A percentile compares a stretch with the other conserved stretches of the same genome.
Conservation (phyloP, 176 grass and related monocot species). For the Otatea glauca region DNA sequence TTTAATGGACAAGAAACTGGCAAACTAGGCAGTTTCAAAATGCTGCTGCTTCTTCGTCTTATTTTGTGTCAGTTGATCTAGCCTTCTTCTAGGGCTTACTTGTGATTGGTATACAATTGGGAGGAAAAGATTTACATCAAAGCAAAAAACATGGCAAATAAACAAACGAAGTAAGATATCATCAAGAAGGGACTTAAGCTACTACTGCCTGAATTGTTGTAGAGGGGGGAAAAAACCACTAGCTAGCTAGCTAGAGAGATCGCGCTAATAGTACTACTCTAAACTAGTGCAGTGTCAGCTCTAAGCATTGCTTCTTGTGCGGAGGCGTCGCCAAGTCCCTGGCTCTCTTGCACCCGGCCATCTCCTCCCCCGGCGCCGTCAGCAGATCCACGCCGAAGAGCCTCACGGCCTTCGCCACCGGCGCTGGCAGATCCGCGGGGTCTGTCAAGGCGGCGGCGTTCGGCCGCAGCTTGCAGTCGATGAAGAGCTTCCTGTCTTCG, state of each 20-base stretch:
- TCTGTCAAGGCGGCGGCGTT: not conserved
- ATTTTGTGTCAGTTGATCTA: slow-evolving; percentile 30
- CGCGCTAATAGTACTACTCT: slow-evolving; percentile 13
- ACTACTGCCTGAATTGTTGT: slow-evolving; percentile 33
- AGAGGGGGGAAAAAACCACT: slow-evolving; percentile 5
- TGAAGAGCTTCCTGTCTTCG: slow-evolving; percentile 62
- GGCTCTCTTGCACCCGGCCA: slow-evolving; percentile 51
- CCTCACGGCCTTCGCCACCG: slow-evolving; percentile 36
- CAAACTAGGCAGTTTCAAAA: not conserved
- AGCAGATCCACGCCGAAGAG: slow-evolving; percentile 82
- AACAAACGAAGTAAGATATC: slow-evolving; percentile 41
- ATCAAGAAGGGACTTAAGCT: slow-evolving; percentile 14
- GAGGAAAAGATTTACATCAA: slow-evolving; percentile 50
- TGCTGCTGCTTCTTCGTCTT: not conserved
- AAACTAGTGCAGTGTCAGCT: slow-evolving; percentile 45
- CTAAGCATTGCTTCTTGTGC: slow-evolving; percentile 71
- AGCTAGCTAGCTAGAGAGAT: slow-evolving; percentile 26
- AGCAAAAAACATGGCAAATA: slow-evolving; percentile 38
- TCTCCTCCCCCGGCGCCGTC: not conserved
- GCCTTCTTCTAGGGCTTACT: slow-evolving; percentile 35
- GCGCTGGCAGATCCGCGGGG: not conserved
- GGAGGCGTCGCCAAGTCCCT: slow-evolving; percentile 42
- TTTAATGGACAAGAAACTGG: not conserved
- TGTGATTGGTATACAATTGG: slow-evolving; percentile 38
- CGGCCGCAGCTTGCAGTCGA: slow-evolving; percentile 58